phyloP scores from a whole-genome alignment of 768 basidiomycete species.

The Kwoniella sp. region DNA sequence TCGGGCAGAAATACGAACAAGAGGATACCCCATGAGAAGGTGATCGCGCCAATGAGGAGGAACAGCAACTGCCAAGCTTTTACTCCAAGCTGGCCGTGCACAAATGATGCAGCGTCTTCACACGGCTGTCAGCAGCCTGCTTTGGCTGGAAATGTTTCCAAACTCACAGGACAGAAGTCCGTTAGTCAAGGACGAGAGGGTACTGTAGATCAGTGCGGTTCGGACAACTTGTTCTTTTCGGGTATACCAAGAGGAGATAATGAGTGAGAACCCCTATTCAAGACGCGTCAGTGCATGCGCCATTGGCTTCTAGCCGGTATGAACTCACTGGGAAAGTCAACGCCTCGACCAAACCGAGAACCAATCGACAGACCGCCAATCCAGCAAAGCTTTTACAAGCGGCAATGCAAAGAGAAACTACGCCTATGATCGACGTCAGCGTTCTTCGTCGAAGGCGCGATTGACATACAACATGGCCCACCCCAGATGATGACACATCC shows the following conservation, averaged over 20 bases:
- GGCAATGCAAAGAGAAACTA: slow-evolving; percentile 29
- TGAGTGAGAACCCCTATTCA: neutral
- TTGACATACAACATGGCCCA: neutral
- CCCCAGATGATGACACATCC: slow-evolving; percentile 1
- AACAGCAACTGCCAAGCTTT: slow-evolving; percentile 31
- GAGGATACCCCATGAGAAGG: slow-evolving; percentile 31
- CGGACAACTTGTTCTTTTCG: slow-evolving; percentile 35
- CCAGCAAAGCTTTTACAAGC: slow-evolving; percentile 28
- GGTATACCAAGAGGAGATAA: slow-evolving; percentile 34
- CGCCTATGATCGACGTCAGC: slow-evolving; percentile 31
- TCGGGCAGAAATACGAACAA: slow-evolving; percentile 31
- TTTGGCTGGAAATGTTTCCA: too few relatives aligned
- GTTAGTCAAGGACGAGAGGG: slow-evolving; percentile 26
- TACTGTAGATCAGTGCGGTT: slow-evolving; percentile 42
- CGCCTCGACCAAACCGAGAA: slow-evolving; percentile 43
- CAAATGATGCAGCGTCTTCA: neutral
- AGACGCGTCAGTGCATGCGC: neutral
- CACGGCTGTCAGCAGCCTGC: too few relatives aligned
- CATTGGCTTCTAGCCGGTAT: neutral
- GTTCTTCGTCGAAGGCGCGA: too few relatives aligned
- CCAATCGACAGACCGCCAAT: slow-evolving; percentile 29
- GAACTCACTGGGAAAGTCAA: slow-evolving; percentile 47
- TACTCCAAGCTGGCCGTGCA: neutral
- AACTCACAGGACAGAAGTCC: too few relatives aligned
- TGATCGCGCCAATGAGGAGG: slow-evolving; percentile 30